Conservation (phyloP, 768 basidiomycete species). For the Boletus patriciae region DNA sequence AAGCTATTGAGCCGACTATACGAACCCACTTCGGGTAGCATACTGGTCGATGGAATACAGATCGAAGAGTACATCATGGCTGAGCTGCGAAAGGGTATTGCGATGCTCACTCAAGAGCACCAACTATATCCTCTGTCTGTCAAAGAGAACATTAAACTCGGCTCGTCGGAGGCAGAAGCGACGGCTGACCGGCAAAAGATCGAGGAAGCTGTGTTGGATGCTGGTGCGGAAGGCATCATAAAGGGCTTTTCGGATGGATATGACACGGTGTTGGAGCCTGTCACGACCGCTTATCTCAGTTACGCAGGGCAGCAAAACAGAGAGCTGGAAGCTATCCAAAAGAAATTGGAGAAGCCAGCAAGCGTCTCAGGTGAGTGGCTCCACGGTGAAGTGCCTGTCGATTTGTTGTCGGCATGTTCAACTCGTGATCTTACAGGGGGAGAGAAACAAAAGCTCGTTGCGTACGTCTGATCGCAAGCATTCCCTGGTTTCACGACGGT, state of each 20-base stretch:
- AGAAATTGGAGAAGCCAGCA: slow-evolving; percentile 19
- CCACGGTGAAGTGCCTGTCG: not conserved
- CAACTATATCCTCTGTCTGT: slow-evolving; percentile 39
- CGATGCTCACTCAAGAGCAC: slow-evolving; percentile 45
- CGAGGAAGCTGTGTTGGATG: slow-evolving; percentile 29
- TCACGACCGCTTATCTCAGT: slow-evolving; percentile 31
- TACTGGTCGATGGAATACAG: slow-evolving; percentile 40
- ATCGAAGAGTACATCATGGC: slow-evolving; percentile 33
- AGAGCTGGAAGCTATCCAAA: slow-evolving; percentile 14
- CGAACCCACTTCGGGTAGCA: slow-evolving; percentile 36
- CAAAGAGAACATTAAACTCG: slow-evolving; percentile 43
- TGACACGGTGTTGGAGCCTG: slow-evolving; percentile 41
- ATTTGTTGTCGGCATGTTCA: not conserved
- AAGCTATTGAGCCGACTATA: slow-evolving; percentile 41
- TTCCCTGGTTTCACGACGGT: not conserved
- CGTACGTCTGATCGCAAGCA: slow-evolving; percentile 6
- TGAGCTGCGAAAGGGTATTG: slow-evolving; percentile 39
- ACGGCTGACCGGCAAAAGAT: slow-evolving; percentile 18
- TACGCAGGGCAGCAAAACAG: slow-evolving; percentile 14
- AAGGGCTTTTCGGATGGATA: slow-evolving; percentile 38
- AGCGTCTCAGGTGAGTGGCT: slow-evolving; percentile 26
- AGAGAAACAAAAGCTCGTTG: slow-evolving; percentile 34
- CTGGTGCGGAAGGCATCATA: slow-evolving; percentile 44
- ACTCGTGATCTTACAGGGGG: slow-evolving; percentile 19
- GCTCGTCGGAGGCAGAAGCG: slow-evolving; percentile 17